Base-by-base conservation (phyloP, 768 basidiomycete genomes). In the Rhizopogon sp. region DNA sequence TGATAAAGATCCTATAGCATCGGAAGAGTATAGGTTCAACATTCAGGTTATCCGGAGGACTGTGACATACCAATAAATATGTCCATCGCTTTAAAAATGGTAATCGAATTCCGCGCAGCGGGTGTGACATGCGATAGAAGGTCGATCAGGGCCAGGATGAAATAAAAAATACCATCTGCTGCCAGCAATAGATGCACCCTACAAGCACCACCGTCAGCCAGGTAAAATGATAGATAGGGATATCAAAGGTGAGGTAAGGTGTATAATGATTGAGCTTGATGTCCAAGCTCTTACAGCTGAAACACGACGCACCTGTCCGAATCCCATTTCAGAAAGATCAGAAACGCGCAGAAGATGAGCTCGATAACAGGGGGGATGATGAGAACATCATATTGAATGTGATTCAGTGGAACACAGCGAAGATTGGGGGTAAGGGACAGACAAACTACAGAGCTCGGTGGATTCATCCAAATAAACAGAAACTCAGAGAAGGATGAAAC, bases 341-440 rank as follows among this genome's bases (percentile, higher is more conserved):
- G 70, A 41, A 78, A 69, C 54, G 81, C 67, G 29, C 81, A 76
- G 61, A 85, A 80, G 39, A 90, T 62, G 57, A 82, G 67, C 68
- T 90, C 88, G 50, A 90, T 64, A 40, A 70, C 79, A 16, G 84
- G 76, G 31, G 88, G 87, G 56, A 89, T 76, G 58, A 88, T 68
- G 53, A 90, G 69, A 40, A 78, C 61, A 37, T 71, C 67, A 52
- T 73, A 76, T 69, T 90, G 70, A 25, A 72, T 60, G 46, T 56
- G 62, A 50, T 75, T 72, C 55, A 87, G 75, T 43, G 77, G 74
- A 58, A 79, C 68, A 66, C 89, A 92, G 56, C 89, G 89, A 58
- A 92, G 80, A 58, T 82, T 87, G 40, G 85, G 70, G 55, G 84
- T 80, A 39, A 80, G 72, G 31, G 90, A 90, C 58, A 91, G 73